Conservation (phyloP, 306 rosid genomes). For the Ochetophila trinervis region DNA sequence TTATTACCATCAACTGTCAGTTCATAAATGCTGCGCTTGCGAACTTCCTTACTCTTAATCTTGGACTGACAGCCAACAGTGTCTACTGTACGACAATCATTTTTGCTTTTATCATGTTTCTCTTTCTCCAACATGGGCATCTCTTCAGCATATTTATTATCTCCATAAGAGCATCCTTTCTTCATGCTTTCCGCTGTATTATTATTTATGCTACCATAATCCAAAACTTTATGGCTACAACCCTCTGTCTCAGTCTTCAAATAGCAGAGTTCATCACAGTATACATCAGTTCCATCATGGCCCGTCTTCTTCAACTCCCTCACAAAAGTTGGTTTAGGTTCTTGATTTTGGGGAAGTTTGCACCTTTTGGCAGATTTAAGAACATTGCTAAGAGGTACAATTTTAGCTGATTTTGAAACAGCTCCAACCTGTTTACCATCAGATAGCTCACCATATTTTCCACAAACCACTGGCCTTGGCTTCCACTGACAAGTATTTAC, state of each 20-base stretch:
- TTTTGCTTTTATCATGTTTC: conserved; percentile 28
- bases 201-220: conserved; percentile 21
- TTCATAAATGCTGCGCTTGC: conserved; percentile 59
- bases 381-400: conserved; percentile 51
- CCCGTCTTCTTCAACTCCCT: conserved; percentile 33
- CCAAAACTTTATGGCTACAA: conserved; percentile 13
- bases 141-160: conserved; percentile 21
- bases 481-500: conserved; percentile 29
- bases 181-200: conserved; percentile 21
- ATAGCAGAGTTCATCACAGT: conserved; percentile 20
- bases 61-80: conserved; percentile 25
- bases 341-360: conserved; percentile 26
- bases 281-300: conserved; percentile 17
- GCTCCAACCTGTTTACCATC: conserved; percentile 26
- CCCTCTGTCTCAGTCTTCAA: conserved; percentile 25
- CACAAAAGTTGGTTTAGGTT: conserved; percentile 24
- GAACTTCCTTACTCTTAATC: conserved; percentile 44
- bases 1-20: conserved; percentile 50
- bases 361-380: conserved; percentile 45
- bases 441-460: conserved; percentile 60
- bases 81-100: conserved; percentile 21
- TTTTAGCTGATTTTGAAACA: conserved; percentile 45
- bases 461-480: conserved; percentile 51
- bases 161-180: conserved; percentile 17
- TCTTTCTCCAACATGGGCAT: conserved; percentile 22